Base-by-base conservation (phyloP, 371 early-diverging fungal genomes). In the Mortierella sp. region DNA sequence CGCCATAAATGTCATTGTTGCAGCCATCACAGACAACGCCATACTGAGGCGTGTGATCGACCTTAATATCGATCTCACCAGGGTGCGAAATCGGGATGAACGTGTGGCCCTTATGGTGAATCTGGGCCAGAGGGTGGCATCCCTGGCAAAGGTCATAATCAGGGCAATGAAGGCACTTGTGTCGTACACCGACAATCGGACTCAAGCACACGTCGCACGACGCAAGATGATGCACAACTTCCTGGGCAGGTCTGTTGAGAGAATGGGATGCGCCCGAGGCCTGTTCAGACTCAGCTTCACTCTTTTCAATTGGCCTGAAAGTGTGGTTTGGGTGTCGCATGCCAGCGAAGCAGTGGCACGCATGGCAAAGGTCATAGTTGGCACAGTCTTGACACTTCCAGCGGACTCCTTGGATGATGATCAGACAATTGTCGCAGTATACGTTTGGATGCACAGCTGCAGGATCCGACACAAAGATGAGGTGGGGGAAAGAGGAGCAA, bases 101-200 rank as follows among this genome's bases (percentile, higher is more conserved):
- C 19, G 75, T 78, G 39, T 83, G 82, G 24, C 60, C 57, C 21
- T 82, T 83, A 56, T 84, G 85, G 26, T 78, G 80, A 8, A 65
- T 58, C 11, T 79, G 63, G 7, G 80, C 79, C 59, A 80, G 53
- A 2, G 72, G 67, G 9, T 84, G 79, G 50, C 87, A 87, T 5
- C 50, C 43, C 28, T 81, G 71, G 41, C 87, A 87, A 30, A 87
- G 70, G 50, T 87, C 87, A 50, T 83, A 87, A 61, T 87, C 86
- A 46, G 80, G 69, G 57, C 80, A 82, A 48, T 76, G 73, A 39
- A 72, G 68, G 53, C 87, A 87, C 37, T 84, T 84, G 70, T 87
- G 82, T n/a, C 86, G 59, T 12, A 78, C 71, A 2, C 86, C 87
- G 19, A 78, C 58, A 46, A 87, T 84, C n/a, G 78, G 44, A 28